phyloP scores from a whole-genome alignment of 2,329 filamentous ascomycete genomes.

The Aspergillus pseudotamarii region DNA sequence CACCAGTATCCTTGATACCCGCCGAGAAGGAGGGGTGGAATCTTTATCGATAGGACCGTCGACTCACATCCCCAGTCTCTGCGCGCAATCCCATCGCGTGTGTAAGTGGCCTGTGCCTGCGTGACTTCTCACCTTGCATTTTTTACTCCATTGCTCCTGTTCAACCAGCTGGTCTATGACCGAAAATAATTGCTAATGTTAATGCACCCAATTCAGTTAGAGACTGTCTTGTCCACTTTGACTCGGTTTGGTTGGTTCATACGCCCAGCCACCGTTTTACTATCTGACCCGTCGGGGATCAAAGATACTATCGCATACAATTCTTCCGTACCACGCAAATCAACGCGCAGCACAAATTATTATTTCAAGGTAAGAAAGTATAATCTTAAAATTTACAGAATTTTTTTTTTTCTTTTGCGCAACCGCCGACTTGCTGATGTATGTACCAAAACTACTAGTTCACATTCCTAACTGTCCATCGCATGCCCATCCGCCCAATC shows the following conservation, averaged over 20 bases:
- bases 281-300: constrained; percentile 7
- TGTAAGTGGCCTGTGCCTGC: constrained; percentile 33
- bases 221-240: background rate
- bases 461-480: constrained; percentile 24
- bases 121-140: constrained; percentile 22
- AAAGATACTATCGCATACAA: constrained; percentile 2
- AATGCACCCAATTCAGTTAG: constrained; percentile 9
- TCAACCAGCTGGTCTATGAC: constrained; percentile 1
- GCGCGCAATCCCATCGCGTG: constrained; percentile 5
- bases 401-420: background rate
- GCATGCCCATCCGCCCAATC: constrained; percentile 23
- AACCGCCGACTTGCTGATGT: constrained; percentile 9
- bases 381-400: constrained; percentile 2
- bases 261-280: constrained; percentile 28
- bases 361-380: constrained; percentile 2
- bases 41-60: constrained; percentile 35
- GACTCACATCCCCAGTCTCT: constrained; percentile 15
- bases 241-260: constrained; percentile 16
- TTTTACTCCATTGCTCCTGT: constrained; percentile 10
- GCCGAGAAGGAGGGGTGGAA: constrained; percentile 29
- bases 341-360: constrained; percentile 14
- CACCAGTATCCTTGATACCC: background rate
- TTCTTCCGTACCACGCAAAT: constrained; percentile 17
- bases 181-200: background rate
- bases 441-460: constrained; percentile 20